Base-by-base conservation (phyloP, 1,284 basidiomycete genomes). In the Sutorius eximius region DNA sequence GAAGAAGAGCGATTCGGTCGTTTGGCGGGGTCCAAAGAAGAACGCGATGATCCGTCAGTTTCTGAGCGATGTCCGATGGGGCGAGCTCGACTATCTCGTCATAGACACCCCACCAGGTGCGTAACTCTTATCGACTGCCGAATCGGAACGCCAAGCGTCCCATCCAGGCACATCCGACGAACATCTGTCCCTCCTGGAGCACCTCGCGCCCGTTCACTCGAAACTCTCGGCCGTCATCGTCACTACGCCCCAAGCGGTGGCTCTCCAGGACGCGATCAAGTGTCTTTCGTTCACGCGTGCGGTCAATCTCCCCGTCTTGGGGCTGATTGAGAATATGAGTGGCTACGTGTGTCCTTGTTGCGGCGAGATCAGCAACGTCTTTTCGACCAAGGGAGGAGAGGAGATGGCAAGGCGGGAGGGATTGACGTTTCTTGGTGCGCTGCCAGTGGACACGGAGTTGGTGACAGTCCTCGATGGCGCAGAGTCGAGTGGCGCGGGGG, bases 1-100 rank as follows among this genome's bases (percentile, higher is more conserved):
- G 73, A 88, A 87, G 65, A 88, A 87, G 65, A 91, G 91, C 49
- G 95, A 98, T 69, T 91, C 89, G 15, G 94, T 99, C 36, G 93
- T 99, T 0, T 99, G 97, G 97, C 78, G 97, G 62, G 97, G 97
- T 0, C 97, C 97, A 34, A 99, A 99, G 82, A 99, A 99, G 82
- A 98, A 98, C 66, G 97, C 93, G 45, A 99, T 99, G 97, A 98
- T 99, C 66, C 80, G 95, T 64, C 97, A 99, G 76, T 99, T 99
- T 70, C 73, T 99, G 69, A 87, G 87, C 63, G 95, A 99, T 66
- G 97, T 99, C 12, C 76, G 94, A 57, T 99, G 97, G 97, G 96
- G 95, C 48, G 87, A 94, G 44, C 77, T 98, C 57, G 97, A 99
- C 74, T 99, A 95, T 75, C 78, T 99, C 47, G 86, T 99, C 51